These are phyloP conservation scores for Castanea sativa DNA, from an alignment of 306 rosid species.

Conservation along the genomic window DNA sequence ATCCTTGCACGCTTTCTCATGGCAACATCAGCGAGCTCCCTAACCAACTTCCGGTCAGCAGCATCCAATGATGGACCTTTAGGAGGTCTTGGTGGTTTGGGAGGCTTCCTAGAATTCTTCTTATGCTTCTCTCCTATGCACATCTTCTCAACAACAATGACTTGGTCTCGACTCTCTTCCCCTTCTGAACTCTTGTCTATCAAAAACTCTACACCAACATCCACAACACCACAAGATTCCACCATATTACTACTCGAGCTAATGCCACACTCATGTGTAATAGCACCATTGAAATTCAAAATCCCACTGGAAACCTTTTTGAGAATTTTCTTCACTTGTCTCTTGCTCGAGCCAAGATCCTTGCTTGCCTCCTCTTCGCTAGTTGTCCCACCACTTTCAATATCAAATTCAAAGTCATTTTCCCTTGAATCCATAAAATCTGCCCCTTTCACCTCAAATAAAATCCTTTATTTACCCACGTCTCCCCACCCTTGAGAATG, in stretches of 20 bases:
- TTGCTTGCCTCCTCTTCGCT: constrained; percentile 64
- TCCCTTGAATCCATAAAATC: constrained; percentile 33
- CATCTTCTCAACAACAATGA: constrained; percentile 13
- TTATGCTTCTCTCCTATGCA: constrained; percentile 27
- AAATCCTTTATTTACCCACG: neutral
- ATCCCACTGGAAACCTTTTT: constrained; percentile 42
- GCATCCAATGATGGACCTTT: constrained; percentile 66
- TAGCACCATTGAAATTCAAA: constrained; percentile 40
- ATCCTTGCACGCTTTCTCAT: constrained; percentile 60
- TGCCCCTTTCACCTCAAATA: constrained; percentile 33
- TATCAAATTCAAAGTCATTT: constrained; percentile 37
- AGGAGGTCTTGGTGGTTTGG: constrained; percentile 76
- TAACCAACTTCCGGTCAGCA: constrained; percentile 59
- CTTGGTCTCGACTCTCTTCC: constrained; percentile 20
- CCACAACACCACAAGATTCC: constrained; percentile 28
- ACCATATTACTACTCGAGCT: constrained; percentile 39
- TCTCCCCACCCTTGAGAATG: neutral
- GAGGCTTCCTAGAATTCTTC: constrained; percentile 44
- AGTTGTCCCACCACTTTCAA: constrained; percentile 55
- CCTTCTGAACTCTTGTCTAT: constrained; percentile 35
- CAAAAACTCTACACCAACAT: constrained; percentile 34
- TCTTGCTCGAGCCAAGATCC: constrained; percentile 29
- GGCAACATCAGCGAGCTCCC: constrained; percentile 60
- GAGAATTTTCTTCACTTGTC: constrained; percentile 35
- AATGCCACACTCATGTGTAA: constrained; percentile 38